Evolutionary conservation across 2,329 filamentous ascomycete genomes (phyloP).

Genomic region (Microcyclospora tardicrescens): DNA sequence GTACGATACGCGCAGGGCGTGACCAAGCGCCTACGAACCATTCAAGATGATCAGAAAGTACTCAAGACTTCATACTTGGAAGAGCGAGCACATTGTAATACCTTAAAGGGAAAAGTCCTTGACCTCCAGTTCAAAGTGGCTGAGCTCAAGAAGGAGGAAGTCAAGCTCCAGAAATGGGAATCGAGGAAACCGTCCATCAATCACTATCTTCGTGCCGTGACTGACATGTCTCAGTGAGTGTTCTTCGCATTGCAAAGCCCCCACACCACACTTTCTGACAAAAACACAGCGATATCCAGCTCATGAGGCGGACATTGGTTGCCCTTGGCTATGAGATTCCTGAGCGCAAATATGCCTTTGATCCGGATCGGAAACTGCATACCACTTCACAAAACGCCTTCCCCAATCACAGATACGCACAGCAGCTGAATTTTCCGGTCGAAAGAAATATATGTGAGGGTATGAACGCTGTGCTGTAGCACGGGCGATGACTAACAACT

Average conservation of each 20-base stretch:
- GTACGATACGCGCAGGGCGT: constrained; percentile 20
- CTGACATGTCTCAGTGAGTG: constrained; percentile 20
- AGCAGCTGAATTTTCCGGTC: too few species aligned
- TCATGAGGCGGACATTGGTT: constrained; percentile 16
- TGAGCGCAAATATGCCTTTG: background rate
- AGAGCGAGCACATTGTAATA: constrained; percentile 10
- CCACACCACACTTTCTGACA: background rate
- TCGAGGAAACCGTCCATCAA: constrained; percentile 21
- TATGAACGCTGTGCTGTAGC: too few species aligned
- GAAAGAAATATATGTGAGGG: too few species aligned
- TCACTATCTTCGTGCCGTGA: constrained; percentile 25
- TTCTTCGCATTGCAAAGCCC: background rate
- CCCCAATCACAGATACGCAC: too few species aligned
- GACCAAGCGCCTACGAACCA: constrained; percentile 12
- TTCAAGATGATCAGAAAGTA: constrained; percentile 9
- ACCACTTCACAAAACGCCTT: too few species aligned
- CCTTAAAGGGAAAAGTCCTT: too few species aligned
- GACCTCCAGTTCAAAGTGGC: constrained; percentile 10
- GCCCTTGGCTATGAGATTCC: constrained; percentile 14
- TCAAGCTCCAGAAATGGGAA: constrained; percentile 20
- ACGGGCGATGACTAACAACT: too few species aligned
- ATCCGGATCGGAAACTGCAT: background rate
- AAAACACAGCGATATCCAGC: constrained; percentile 17
- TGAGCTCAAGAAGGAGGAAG: constrained; percentile 11
- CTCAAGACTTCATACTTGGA: constrained; percentile 13